phyloP scores from a whole-genome alignment of 208 protist species.

The Trypanosoma cruzi region DNA sequence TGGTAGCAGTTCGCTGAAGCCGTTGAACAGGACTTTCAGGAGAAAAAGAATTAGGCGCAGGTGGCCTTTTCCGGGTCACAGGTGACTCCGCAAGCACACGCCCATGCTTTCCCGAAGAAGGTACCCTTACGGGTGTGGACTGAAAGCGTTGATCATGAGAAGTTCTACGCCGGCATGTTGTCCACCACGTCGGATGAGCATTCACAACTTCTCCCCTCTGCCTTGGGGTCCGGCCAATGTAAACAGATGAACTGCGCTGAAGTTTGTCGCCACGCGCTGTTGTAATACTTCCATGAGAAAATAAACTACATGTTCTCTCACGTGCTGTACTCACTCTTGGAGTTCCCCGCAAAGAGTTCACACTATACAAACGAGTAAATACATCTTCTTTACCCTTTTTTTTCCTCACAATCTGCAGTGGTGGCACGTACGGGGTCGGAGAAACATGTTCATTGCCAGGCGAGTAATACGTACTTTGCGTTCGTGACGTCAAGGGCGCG shows the following conservation, averaged over 20 bases:
- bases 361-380: constrained; percentile 20
- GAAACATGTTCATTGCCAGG: neutral
- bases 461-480: neutral
- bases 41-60: neutral
- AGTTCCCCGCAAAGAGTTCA: neutral
- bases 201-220: neutral
- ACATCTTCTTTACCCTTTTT: constrained; percentile 8
- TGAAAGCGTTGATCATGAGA: neutral
- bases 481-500: neutral
- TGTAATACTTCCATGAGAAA: neutral
- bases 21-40: neutral
- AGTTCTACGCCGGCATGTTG: neutral
- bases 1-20: constrained; percentile 1
- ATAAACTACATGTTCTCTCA: neutral
- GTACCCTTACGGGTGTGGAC: neutral
- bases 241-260: neutral
- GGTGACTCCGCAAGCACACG: neutral
- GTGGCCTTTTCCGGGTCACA: neutral
- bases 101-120: neutral
- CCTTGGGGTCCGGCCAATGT: neutral
- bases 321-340: neutral
- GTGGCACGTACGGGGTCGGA: neutral
- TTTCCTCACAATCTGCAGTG: neutral
- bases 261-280: neutral
- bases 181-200: neutral